Evolutionary conservation across 2,329 filamentous ascomycete genomes (phyloP), one percentile per base, ranked within the genome.

Genomic region (Elsinoe necatrix): DNA sequence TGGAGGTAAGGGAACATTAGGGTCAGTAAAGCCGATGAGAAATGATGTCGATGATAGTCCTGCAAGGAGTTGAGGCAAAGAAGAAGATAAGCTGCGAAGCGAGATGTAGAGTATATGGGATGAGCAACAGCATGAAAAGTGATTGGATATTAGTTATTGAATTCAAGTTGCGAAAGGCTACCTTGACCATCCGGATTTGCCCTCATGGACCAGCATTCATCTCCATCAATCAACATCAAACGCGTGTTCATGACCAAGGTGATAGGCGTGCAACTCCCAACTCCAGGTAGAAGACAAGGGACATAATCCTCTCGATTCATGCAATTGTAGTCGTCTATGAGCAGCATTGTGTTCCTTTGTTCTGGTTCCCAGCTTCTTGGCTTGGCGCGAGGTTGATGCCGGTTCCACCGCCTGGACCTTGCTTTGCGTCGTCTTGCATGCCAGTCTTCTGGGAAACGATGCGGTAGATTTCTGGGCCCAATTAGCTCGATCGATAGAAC

Each of bases 381-480:
- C 37, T 35, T 20, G 54, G 54, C 27, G 39, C 54, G n/a, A 56
- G 54, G 54, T 39, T 56, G 41, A 56, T 56, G 25, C 54, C 54
- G 11, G 54, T 31, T 20, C 48, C 41, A 20, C 50, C 54, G 27
- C 54, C 41, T 23, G 54, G 54, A 21, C 54, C 54, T 31, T 56
- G 54, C 42, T 56, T 56, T 12, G 54, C 54, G 54, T 56, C 54
- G 42, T 56, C 54, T 21, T 56, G 54, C 54, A 56, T 56, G 27
- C 54, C 54, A 18, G 54, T 56, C 54, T 56, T 56, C 34, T 56
- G 54, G 16, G 59, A 97, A 63, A 98, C 93, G 67, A 98, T 98
- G 69, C 91, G 88, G 81, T 97, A 98, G 77, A 98, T 98, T 80
- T 98, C 93, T 95, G 71, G 50, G 4, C 34, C 9, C 3, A 6